These are phyloP conservation scores for Castanea sativa DNA, from an alignment of 306 rosid genomes.

Conservation along the genomic window DNA sequence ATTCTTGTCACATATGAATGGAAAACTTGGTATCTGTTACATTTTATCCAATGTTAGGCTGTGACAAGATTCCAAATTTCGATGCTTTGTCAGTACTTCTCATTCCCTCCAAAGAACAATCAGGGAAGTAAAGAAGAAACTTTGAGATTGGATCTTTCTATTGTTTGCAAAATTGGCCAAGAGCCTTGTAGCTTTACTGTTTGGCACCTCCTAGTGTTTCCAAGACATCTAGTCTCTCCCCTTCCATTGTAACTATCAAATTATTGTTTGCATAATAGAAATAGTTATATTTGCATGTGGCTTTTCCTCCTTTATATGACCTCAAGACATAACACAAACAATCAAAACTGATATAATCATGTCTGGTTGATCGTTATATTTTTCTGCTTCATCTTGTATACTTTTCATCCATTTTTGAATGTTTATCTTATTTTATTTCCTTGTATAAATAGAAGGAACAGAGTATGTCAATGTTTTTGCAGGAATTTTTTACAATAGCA, in stretches of 20 bases:
- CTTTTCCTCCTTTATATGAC: neutral
- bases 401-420: neutral
- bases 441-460: neutral
- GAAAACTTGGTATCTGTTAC: neutral
- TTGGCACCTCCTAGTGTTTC: no score
- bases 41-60: neutral
- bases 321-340: neutral
- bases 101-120: neutral
- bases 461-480: neutral
- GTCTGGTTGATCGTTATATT: neutral
- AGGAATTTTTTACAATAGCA: neutral
- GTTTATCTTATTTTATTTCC: neutral
- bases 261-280: neutral
- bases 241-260: no score
- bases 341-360: neutral
- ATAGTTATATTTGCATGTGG: neutral
- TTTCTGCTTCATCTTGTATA: neutral
- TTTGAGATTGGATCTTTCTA: neutral
- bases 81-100: neutral
- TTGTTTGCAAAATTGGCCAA: neutral
- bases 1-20: neutral
- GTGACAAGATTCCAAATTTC: neutral
- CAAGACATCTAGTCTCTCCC: no score
- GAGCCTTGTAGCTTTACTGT: no score
- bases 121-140: neutral